These are phyloP conservation scores for Lasiosphaeria miniovina DNA, from an alignment of 495 filamentous ascomycete genomes.

Conservation along the genomic window DNA sequence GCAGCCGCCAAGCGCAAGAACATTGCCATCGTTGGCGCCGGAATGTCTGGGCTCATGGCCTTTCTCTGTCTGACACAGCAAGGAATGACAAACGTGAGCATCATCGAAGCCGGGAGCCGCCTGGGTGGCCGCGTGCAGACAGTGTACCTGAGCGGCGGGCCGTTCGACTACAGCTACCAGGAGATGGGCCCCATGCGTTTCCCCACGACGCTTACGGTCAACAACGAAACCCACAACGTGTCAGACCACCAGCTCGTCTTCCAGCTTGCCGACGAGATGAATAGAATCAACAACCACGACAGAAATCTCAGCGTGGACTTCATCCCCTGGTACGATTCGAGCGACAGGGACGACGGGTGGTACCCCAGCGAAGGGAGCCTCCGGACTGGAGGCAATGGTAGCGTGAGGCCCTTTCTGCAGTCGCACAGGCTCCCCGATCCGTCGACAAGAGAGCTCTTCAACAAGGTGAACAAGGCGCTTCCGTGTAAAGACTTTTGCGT, in stretches of 20 bases:
- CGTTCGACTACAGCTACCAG: constrained; percentile 65
- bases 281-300: constrained; percentile 51
- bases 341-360: constrained; percentile 44
- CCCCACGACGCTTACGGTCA: constrained; percentile 47
- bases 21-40: constrained; percentile 63
- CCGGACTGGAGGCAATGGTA: constrained; percentile 42
- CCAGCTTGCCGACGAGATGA: constrained; percentile 58
- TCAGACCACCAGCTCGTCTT: constrained; percentile 62
- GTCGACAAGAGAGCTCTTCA: constrained; percentile 35
- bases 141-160: constrained; percentile 56
- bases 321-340: constrained; percentile 59
- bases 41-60: constrained; percentile 66
- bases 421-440: constrained; percentile 37
- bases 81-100: constrained; percentile 38
- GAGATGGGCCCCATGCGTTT: constrained; percentile 76
- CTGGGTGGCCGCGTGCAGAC: constrained; percentile 58
- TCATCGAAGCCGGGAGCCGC: constrained; percentile 39
- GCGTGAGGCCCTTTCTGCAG: constrained; percentile 35
- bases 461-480: constrained; percentile 30
- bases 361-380: constrained; percentile 50
- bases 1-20: constrained; percentile 52
- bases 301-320: constrained; percentile 59
- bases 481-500: constrained; percentile 33
- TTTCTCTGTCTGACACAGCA: constrained; percentile 39
- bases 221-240: constrained; percentile 55